These are phyloP conservation scores for Dioscorea zingiberensis DNA, from an alignment of 106 monocot species.

Conservation along the genomic window DNA sequence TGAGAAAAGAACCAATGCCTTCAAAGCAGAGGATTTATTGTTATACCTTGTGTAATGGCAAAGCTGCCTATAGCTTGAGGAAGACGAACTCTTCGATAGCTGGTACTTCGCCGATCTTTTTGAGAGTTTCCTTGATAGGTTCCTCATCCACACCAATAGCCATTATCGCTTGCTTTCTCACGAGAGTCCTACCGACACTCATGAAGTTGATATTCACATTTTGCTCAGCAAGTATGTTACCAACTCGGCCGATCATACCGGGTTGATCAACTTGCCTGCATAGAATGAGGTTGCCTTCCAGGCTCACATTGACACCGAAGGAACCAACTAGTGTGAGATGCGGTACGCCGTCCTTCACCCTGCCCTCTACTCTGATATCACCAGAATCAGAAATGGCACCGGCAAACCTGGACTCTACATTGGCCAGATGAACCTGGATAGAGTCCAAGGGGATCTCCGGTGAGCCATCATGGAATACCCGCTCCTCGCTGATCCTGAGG, in stretches of 20 bases:
- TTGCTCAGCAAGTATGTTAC: slow-evolving; percentile 34
- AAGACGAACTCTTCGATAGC: slow-evolving; percentile 59
- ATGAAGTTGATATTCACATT: slow-evolving; percentile 72
- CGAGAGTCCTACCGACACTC: slow-evolving; percentile 53
- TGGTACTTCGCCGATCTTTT: slow-evolving; percentile 37
- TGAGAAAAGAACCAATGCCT: too few species aligned
- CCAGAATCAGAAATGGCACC: slow-evolving; percentile 61
- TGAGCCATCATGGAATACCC: slow-evolving; percentile 39
- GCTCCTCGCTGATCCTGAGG: slow-evolving; percentile 68
- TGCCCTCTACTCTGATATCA: slow-evolving; percentile 63
- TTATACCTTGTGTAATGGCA: neutral
- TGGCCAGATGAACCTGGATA: slow-evolving; percentile 57
- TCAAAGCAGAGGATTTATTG: too few species aligned
- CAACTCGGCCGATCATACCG: slow-evolving; percentile 45
- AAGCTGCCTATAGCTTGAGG: slow-evolving; percentile 30
- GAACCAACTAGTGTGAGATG: slow-evolving; percentile 65
- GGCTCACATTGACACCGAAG: slow-evolving; percentile 70
- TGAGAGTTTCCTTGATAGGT: slow-evolving; percentile 38
- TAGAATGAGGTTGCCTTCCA: slow-evolving; percentile 59
- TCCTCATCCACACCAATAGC: slow-evolving; percentile 66
- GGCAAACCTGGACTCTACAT: slow-evolving; percentile 69
- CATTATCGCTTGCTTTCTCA: slow-evolving; percentile 47
- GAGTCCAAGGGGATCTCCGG: slow-evolving; percentile 59
- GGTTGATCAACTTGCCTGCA: slow-evolving; percentile 61
- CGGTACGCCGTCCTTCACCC: slow-evolving; percentile 66